Base-by-base conservation (phyloP, 352 stramenopile genomes). In the Globisporangium solare region DNA sequence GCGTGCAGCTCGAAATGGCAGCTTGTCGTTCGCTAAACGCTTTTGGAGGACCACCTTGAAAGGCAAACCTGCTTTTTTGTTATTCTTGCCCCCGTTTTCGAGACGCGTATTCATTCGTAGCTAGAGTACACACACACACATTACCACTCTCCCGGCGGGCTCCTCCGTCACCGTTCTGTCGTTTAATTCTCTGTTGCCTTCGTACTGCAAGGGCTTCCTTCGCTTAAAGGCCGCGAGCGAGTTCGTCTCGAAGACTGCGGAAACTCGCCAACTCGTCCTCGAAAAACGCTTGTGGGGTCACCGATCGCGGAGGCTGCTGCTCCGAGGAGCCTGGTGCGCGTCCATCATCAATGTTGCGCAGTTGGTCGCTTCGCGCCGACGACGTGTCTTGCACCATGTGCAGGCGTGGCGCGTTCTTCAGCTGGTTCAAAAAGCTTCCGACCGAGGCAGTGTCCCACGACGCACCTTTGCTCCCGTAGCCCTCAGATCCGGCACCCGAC, bases 261-360 rank as follows among this genome's bases (percentile, higher is more conserved):
- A 89, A 92, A 35, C 69, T 73, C 50, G 79, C 82, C 10, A 92
- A 74, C 45, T 92, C 82, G n/a, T 92, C 81, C 51, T 91, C 81
- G 52, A 89, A 89, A n/a, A 82, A 60, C 22, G 67, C 58, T 21
- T 57, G 51, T n/a, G 52, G 58, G 11, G 27, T 51, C 17, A 43
- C 31, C 6, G 37, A 21, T 45, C 49, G 27, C 37, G 14, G 37
- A 20, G 22, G 58, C 27, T 35, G 22, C 47, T 61, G 48, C n/a
- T 48, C 56, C 2, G n/a, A 24, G 6, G 18, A 15, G 15, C 8
- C 59, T 62, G n/a, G 12, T 21, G 55, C 41, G 8, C 24, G 17
- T 39, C 8, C 35, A 21, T 17, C 22, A 13, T 55, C 42, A 15
- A 11, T 15, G 11, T 35, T 37, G 13, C 10, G 31, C 3, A 13